phyloP scores from a whole-genome alignment of 2,329 filamentous ascomycete species.

The Nemania sp. region DNA sequence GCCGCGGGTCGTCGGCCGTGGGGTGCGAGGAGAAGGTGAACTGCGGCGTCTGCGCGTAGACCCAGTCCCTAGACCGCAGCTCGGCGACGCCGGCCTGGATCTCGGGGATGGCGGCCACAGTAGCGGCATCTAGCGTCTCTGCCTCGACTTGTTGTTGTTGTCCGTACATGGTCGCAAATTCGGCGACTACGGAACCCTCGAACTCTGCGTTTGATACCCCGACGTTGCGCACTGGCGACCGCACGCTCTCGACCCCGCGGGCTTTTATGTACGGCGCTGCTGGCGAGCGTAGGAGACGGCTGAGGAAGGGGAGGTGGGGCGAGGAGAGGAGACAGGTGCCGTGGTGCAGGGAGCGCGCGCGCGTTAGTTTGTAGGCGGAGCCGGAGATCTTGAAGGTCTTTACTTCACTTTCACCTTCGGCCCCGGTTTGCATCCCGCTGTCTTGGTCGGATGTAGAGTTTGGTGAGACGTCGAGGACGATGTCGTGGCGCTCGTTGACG shows the following conservation, averaged over 20 bases:
- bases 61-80: conserved; percentile 77
- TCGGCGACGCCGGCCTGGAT: conserved; percentile 73
- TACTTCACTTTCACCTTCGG: neutral
- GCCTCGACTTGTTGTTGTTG: conserved; percentile 41
- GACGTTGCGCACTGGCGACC: conserved; percentile 85
- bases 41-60: conserved; percentile 85
- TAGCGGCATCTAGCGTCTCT: conserved; percentile 61
- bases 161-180: conserved; percentile 78
- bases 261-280: conserved; percentile 81
- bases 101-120: conserved; percentile 60
- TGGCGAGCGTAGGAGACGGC: conserved; percentile 79
- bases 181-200: conserved; percentile 67
- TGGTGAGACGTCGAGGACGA: conserved; percentile 65
- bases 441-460: neutral
- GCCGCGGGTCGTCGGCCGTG: conserved; percentile 68
- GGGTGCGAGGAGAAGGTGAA: conserved; percentile 78
- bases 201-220: conserved; percentile 63
- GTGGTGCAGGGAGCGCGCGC: conserved; percentile 86
- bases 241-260: conserved; percentile 90
- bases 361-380: conserved; percentile 93
- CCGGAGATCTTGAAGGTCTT: conserved; percentile 84
- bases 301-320: conserved; percentile 77
- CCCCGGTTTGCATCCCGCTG: neutral
- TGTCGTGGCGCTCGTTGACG: conserved; percentile 94
- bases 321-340: conserved; percentile 88